A percentile compares a stretch with the other conserved stretches of the same genome.
phyloP scores from a whole-genome alignment of 768 basidiomycete species.

The Lentinula boryana region DNA sequence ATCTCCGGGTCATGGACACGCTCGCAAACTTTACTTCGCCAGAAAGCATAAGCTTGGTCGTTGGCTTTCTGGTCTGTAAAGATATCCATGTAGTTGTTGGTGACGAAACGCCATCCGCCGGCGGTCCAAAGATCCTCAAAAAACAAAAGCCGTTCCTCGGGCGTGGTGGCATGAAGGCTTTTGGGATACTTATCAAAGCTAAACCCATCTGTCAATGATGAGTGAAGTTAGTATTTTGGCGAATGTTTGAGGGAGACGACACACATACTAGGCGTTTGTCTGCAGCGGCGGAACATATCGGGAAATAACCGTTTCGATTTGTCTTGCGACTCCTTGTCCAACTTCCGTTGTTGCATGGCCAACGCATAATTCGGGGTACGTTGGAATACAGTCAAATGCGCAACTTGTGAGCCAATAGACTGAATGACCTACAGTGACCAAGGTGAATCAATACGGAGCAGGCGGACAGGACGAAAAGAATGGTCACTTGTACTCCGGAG shows the following conservation, averaged over 20 bases:
- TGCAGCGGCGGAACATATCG: slow-evolving; percentile 12
- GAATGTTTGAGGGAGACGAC: neutral
- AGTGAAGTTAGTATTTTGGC: neutral
- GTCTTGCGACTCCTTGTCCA: slow-evolving; percentile 9
- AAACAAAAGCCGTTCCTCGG: slow-evolving; percentile 16
- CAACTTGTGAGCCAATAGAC: slow-evolving; percentile 14
- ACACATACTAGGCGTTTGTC: slow-evolving; percentile 12
- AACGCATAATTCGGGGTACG: slow-evolving; percentile 20
- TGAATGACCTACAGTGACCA: slow-evolving; percentile 8
- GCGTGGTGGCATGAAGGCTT: slow-evolving; percentile 9
- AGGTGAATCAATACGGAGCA: neutral
- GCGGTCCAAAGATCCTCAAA: slow-evolving; percentile 16
- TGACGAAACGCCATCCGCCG: slow-evolving; percentile 17
- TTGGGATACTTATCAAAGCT: slow-evolving; percentile 9
- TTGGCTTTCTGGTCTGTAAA: slow-evolving; percentile 14
- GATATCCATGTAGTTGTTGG: slow-evolving; percentile 13
- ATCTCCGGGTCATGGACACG: slow-evolving; percentile 14
- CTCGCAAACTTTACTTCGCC: slow-evolving; percentile 16
- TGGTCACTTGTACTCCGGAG: slow-evolving; percentile 17
- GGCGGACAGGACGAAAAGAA: neutral
- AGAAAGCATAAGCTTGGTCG: slow-evolving; percentile 17
- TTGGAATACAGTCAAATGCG: slow-evolving; percentile 21
- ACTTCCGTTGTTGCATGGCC: slow-evolving; percentile 15
- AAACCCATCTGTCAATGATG: slow-evolving; percentile 8
- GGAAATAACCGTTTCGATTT: slow-evolving; percentile 16